Conservation (phyloP, 768 basidiomycete species). For the Asterophora parasitica region DNA sequence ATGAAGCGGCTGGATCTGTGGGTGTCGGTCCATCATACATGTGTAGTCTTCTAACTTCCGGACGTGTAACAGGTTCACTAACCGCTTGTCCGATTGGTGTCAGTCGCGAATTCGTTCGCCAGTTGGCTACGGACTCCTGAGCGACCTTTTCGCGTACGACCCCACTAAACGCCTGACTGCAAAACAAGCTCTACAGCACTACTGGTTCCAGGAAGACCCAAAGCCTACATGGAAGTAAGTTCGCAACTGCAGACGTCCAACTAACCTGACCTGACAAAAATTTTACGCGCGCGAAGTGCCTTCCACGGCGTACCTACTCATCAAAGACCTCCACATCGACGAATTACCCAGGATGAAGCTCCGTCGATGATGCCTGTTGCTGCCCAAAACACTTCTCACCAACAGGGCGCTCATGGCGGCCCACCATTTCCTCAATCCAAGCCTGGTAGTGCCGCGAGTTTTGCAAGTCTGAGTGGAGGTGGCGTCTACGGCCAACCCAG, state of each 20-base stretch:
- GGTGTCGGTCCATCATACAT: constrained; percentile 20
- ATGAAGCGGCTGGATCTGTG: constrained; percentile 77
- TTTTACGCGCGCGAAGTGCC: constrained; percentile 42
- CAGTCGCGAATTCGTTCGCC: constrained; percentile 53
- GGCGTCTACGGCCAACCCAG: constrained; percentile 34
- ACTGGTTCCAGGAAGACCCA: constrained; percentile 93
- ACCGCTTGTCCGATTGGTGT: constrained; percentile 77
- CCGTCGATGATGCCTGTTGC: constrained; percentile 78
- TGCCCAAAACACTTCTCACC: constrained; percentile 38
- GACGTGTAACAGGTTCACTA: constrained; percentile 38
- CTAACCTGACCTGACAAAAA: background rate
- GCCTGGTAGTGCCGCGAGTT: constrained; percentile 58
- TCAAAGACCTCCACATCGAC: constrained; percentile 78
- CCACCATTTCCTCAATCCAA: constrained; percentile 49
- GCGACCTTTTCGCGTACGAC: constrained; percentile 83
- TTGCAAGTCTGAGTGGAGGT: constrained; percentile 59
- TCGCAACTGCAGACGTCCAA: background rate
- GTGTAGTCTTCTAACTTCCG: background rate
- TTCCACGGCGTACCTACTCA: constrained; percentile 61
- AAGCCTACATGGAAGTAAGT: constrained; percentile 80
- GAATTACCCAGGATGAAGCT: constrained; percentile 91
- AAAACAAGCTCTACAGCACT: constrained; percentile 72
- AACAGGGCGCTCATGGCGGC: constrained; percentile 20
- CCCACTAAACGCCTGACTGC: constrained; percentile 85
- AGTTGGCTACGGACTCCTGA: constrained; percentile 79